Base-by-base conservation (phyloP, 768 basidiomycete genomes). In the Serendipita sp. region DNA sequence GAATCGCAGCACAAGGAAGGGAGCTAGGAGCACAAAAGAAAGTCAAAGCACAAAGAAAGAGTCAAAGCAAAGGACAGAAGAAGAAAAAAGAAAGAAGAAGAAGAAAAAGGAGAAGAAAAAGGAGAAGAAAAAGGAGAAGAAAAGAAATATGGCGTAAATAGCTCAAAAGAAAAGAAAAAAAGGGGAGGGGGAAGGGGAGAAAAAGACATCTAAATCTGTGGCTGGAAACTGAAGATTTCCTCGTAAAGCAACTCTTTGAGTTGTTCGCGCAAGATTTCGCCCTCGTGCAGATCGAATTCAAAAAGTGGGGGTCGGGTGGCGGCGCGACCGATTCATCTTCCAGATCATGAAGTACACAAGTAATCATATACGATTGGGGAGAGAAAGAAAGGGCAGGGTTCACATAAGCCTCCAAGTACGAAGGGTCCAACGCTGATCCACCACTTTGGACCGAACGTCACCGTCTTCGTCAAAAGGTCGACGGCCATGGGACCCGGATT, bases 381-480 rank as follows among this genome's bases (percentile, higher is more conserved):
- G 23, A 23, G 23, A 23, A 23, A 23, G 23, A 23, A 23, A 23
- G 23, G 23, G 23, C 23, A 23, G 23, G 23, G 23, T 23, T 23
- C 23, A 23, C 23, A 23, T 23, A 23, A 23, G 23, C 23, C 44
- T 45, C 44, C 13, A 45, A 18, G 18, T 45, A 45, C 11, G 44
- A 18, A 23, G 23, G 23, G 44, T 45, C 96, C 94, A 45, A 94
- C 91, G 0, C 91, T 91, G 73, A 92, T 86, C 50, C 96, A 86
- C 73, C 94, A 96, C 79, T 93, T 94, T 23, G 96, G 95, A 75
- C 95, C 94, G 74, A 98, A 99, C 0, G 96, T 94, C 76, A 93
- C 70, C 52, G 86, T 89, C 75, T 81, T 85, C 62, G 80, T 75
- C 67, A 88, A 73, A 74, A 88, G 84, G 71, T 87, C 86, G 64